These are phyloP conservation scores for Ascochyta pisi DNA, from an alignment of 2,329 filamentous ascomycete species.

Conservation along the genomic window DNA sequence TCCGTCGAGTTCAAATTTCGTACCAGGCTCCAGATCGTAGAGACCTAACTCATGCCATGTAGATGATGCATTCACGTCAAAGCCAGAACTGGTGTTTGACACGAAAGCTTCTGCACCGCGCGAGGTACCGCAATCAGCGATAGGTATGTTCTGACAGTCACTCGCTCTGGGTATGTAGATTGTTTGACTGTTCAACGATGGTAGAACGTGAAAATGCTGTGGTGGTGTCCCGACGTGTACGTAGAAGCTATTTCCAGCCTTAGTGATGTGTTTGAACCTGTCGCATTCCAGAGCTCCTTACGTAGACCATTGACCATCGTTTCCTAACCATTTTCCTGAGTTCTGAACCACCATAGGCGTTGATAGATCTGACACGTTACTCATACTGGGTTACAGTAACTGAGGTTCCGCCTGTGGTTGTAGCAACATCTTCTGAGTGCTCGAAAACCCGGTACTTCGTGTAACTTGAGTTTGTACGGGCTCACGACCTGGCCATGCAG, in stretches of 20 bases:
- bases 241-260: slow-evolving; percentile 20
- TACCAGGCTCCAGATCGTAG: slow-evolving; percentile 65
- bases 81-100: neutral
- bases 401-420: no score
- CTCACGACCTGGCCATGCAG: neutral
- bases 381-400: neutral
- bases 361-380: neutral
- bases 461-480: neutral
- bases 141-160: neutral
- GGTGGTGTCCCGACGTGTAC: slow-evolving; percentile 36
- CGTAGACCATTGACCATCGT: slow-evolving; percentile 35
- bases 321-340: slow-evolving; percentile 23
- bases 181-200: slow-evolving; percentile 25
- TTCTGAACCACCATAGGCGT: slow-evolving; percentile 15
- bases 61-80: neutral
- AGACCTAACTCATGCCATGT: slow-evolving; percentile 66
- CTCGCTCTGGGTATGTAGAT: slow-evolving; percentile 18
- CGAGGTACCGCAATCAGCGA: neutral
- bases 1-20: slow-evolving; percentile 63
- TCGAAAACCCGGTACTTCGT: neutral
- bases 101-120: neutral
- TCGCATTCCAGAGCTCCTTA: neutral
- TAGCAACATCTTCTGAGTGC: neutral
- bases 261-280: neutral
- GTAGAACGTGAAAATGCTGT: slow-evolving; percentile 34